Percentiles rank a stretch among this genome's conserved stretches.
Evolutionary conservation across 2,329 filamentous ascomycete genomes (phyloP).

Genomic region (Anthostomella pinea): DNA sequence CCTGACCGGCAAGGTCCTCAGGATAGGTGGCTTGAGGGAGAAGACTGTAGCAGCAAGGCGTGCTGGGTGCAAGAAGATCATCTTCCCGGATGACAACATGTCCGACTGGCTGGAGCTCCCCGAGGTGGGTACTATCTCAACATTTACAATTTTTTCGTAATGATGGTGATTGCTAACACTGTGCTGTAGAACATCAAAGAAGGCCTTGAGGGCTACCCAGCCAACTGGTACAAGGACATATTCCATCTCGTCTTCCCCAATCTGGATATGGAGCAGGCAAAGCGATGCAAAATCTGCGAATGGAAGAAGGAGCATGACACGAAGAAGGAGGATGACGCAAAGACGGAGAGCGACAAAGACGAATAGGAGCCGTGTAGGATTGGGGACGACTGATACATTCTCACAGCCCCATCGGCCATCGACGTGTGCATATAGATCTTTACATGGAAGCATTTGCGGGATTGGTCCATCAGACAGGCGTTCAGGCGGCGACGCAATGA

Average conservation of each 20-base stretch:
- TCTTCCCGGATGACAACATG: constrained; percentile 94
- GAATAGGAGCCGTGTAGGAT: constrained; percentile 23
- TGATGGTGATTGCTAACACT: constrained; percentile 19
- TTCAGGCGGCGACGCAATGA: constrained; percentile 24
- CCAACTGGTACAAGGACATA: constrained; percentile 91
- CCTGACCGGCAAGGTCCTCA: constrained; percentile 90
- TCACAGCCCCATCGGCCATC: constrained; percentile 16
- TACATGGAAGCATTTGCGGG: constrained; percentile 26
- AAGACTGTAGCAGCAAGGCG: constrained; percentile 95
- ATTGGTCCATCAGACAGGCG: constrained; percentile 23
- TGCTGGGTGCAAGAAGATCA: constrained; percentile 87
- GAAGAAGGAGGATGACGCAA: no score
- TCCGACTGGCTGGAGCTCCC: constrained; percentile 97
- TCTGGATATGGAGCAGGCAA: constrained; percentile 70
- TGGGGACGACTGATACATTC: constrained; percentile 11
- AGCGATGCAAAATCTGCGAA: constrained; percentile 65
- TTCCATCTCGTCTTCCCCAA: constrained; percentile 87
- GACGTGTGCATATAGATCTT: constrained; percentile 27
- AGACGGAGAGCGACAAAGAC: constrained; percentile 36
- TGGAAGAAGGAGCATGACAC: constrained; percentile 49
- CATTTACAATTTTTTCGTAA: no score
- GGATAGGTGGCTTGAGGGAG: constrained; percentile 90
- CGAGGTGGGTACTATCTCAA: constrained; percentile 73
- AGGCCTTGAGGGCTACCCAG: constrained; percentile 86
- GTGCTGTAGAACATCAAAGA: constrained; percentile 87